Conservation (phyloP, 2,329 filamentous ascomycete species). For the Monosporascus sp. region DNA sequence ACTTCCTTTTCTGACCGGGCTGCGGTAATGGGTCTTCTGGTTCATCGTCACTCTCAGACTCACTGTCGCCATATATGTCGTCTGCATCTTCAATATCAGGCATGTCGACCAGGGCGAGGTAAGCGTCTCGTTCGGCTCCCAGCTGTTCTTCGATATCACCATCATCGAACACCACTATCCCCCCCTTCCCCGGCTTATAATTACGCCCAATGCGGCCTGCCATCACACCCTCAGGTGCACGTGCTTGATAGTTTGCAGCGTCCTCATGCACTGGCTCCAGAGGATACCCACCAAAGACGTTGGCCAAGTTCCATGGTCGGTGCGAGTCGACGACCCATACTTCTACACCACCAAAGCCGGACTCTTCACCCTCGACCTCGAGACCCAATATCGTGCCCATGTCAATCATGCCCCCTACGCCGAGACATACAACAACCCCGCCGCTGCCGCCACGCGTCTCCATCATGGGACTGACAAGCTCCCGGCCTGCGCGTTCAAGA, state of each 20-base stretch:
- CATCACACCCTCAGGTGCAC: constrained; percentile 60
- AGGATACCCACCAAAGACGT: constrained; percentile 77
- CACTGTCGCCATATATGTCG: constrained; percentile 54
- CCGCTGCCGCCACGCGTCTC: constrained; percentile 76
- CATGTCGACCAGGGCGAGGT: constrained; percentile 83
- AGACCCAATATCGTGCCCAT: constrained; percentile 75
- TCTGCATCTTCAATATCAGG: constrained; percentile 76
- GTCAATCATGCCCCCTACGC: constrained; percentile 88
- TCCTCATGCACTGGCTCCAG: constrained; percentile 45
- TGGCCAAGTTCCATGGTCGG: constrained; percentile 89
- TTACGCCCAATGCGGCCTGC: constrained; percentile 65
- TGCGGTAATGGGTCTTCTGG: constrained; percentile 42
- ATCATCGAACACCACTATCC: constrained; percentile 91
- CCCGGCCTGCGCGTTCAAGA: constrained; percentile 70
- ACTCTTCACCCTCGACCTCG: constrained; percentile 60
- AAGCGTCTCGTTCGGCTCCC: constrained; percentile 68
- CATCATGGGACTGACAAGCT: constrained; percentile 82
- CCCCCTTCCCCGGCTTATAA: constrained; percentile 76
- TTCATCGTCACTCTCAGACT: constrained; percentile 52
- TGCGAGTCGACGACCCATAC: constrained; percentile 92
- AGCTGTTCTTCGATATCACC: constrained; percentile 89
- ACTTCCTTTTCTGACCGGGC: constrained; percentile 70
- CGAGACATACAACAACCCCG: constrained; percentile 85
- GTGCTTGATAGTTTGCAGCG: constrained; percentile 40
- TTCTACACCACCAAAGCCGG: constrained; percentile 75